phyloP scores from a whole-genome alignment of 1,284 basidiomycete genomes.

The Marasmius oreades region DNA sequence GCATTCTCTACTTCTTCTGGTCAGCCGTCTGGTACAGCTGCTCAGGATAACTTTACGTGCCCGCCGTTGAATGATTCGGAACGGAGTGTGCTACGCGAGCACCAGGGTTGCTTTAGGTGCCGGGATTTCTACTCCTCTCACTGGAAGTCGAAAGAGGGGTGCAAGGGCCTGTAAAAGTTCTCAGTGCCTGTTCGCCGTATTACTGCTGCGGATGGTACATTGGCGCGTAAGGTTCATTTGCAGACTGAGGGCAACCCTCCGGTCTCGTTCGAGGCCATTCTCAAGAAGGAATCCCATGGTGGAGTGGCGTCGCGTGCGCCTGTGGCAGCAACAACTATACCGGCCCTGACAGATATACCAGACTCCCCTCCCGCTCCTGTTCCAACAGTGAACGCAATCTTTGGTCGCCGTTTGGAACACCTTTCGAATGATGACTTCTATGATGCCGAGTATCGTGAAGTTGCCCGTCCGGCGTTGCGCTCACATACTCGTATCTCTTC shows the following conservation, averaged over 20 bases:
- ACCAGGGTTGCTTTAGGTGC: background rate
- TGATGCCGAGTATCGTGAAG: background rate
- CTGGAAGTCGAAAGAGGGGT: background rate
- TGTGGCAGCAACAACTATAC: background rate
- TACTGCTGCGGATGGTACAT: background rate
- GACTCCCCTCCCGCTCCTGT: background rate
- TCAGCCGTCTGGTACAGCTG: background rate
- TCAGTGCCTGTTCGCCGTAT: background rate
- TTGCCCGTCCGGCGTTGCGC: background rate
- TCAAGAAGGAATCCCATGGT: background rate
- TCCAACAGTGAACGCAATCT: background rate
- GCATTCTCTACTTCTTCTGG: no score
- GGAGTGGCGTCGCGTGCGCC: background rate
- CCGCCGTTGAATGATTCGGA: background rate
- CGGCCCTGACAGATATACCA: background rate
- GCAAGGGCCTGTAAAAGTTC: background rate
- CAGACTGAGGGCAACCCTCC: background rate
- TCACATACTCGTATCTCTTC: background rate
- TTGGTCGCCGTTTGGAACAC: background rate
- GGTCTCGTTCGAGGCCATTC: background rate
- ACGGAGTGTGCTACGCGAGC: background rate
- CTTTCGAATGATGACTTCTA: background rate
- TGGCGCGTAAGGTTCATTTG: background rate
- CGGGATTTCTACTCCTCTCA: background rate
- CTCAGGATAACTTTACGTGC: background rate